A percentile compares a stretch with the other conserved stretches of the same genome.
Conservation (phyloP, 2,329 filamentous ascomycete species). For the Fusarium sp. region DNA sequence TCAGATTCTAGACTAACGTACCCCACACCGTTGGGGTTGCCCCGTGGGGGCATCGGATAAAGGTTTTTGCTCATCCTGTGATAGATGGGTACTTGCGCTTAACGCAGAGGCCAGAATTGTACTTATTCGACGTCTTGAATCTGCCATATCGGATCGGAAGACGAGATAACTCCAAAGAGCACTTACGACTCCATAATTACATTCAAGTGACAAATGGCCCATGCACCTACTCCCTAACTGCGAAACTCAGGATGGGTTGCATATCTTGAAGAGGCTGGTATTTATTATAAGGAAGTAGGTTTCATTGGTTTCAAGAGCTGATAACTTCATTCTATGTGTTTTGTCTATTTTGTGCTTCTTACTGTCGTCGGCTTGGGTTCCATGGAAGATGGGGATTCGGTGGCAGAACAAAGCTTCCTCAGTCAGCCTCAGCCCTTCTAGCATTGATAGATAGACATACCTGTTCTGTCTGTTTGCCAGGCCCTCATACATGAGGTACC, state of each 20-base stretch:
- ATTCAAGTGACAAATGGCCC: no score
- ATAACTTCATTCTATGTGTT: not conserved
- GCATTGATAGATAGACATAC: rapidly evolving
- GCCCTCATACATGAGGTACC: constrained; percentile 24
- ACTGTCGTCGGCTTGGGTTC: not conserved
- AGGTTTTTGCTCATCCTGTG: not conserved
- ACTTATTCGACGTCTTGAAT: no score
- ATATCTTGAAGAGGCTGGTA: no score
- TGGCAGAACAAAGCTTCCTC: not conserved
- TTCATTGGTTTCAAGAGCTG: rapidly evolving
- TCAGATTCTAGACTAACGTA: not conserved
- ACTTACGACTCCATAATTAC: no score
- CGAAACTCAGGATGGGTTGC: no score
- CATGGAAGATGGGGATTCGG: constrained; percentile 8
- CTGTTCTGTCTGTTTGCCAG: constrained; percentile 12
- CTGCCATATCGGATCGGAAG: no score
- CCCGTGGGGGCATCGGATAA: not conserved
- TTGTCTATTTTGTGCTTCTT: not conserved
- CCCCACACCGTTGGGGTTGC: not conserved
- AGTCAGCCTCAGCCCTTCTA: not conserved
- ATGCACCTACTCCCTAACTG: no score
- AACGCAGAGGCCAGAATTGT: not conserved
- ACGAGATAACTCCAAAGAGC: no score
- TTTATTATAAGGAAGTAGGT: not conserved
- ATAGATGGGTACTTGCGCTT: no score